Evolutionary conservation across 2,329 filamentous ascomycete genomes (phyloP), one percentile per base, ranked within the genome.

Genomic region (Penicillium sp.): DNA sequence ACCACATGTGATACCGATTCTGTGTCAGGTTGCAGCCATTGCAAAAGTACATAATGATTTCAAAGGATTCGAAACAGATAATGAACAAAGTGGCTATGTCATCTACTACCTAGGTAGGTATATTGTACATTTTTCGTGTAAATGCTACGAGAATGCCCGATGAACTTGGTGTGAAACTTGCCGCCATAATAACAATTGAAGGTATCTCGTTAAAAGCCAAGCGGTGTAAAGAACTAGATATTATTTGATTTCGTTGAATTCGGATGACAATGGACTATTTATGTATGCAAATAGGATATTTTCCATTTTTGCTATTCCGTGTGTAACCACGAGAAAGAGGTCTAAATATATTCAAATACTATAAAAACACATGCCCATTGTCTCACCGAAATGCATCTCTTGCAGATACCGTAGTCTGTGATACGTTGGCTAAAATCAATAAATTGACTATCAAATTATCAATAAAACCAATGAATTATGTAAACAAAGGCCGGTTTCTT

Each of bases 1-100:
- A n/a, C 12, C 8, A n/a, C 14, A 45, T 43, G 49, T 42, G 49
- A 52, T 45, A 52, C 49, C 49, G 3, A 30, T 33, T 3, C 18
- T 16, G 49, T 52, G 49, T 52, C 49, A 52, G 49, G 21, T 20
- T 52, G 18, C 9, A 51, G 18, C 48, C 48, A 18, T 40, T 38
- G n/a, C 33, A 40, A 9, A 40, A 5, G 5, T 30, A 30, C 26
- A 30, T 9, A 16, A 16, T n/a, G 16, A n/a, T 18, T 16, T 40
- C 7, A 2, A 18, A 5, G 8, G 4, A 40, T 2, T 18, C 18
- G 11, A 14, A 40, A 14, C 3, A n/a, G 35, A 7, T 5, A 38
- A n/a, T n/a, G 12, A 38, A n/a, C n/a, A n/a, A n/a, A n/a, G n/a
- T n/a, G n/a, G n/a, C n/a, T n/a, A n/a, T n/a, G n/a, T n/a, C n/a